Conservation (phyloP, 2,329 filamentous ascomycete species). For the Raffaelea deltoideospora region DNA sequence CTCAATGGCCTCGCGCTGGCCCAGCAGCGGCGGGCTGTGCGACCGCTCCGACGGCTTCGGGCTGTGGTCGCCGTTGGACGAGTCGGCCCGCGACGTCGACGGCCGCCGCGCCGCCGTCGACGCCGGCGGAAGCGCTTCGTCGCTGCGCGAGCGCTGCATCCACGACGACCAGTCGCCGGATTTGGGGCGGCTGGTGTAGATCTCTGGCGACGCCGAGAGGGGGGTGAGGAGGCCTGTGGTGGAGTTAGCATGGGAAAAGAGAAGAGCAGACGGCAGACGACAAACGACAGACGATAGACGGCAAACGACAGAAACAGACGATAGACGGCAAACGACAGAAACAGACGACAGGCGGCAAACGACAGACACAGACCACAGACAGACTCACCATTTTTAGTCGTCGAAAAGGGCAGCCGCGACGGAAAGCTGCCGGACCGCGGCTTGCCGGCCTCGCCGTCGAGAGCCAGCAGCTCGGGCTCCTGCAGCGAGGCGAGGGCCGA, state of each 20-base stretch:
- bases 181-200: conserved; percentile 27
- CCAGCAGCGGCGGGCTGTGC: conserved; percentile 61
- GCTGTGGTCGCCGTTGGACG: conserved; percentile 23
- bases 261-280: neutral
- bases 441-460: conserved; percentile 33
- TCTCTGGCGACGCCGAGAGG: conserved; percentile 35
- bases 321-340: neutral
- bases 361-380: neutral
- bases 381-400: conserved; percentile 19
- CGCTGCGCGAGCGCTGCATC: conserved; percentile 33
- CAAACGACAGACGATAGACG: neutral
- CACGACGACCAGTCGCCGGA: conserved; percentile 36
- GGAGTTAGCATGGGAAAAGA: conserved; percentile 6
- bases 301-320: neutral
- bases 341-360: neutral
- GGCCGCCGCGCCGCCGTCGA: conserved; percentile 26
- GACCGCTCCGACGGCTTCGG: conserved; percentile 39
- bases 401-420: too few relatives aligned
- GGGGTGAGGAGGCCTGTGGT: conserved; percentile 33
- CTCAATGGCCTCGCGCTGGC: conserved; percentile 60
- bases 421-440: conserved; percentile 21
- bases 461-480: conserved; percentile 55
- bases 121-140: conserved; percentile 35
- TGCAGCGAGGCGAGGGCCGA: conserved; percentile 30
- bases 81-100: conserved; percentile 16